A percentile compares a stretch with the other conserved stretches of the same genome.
These are phyloP conservation scores for Daldinia sp. DNA, from an alignment of 2,329 filamentous ascomycete genomes.

Conservation along the genomic window DNA sequence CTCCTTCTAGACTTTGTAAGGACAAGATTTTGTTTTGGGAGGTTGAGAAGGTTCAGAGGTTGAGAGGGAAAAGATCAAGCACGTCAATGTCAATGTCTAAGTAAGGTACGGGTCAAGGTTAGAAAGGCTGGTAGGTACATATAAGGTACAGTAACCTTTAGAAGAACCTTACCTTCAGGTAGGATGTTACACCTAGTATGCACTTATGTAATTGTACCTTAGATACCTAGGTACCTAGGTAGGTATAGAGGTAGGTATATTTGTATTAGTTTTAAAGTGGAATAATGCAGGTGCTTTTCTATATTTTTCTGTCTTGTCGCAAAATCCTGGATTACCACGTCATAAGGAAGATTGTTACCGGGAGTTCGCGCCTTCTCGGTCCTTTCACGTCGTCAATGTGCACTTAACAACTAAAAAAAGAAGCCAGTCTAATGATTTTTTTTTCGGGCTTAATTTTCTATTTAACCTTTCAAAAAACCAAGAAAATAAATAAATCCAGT, in stretches of 20 bases:
- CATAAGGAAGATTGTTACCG: conserved; percentile 35
- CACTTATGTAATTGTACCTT: background rate
- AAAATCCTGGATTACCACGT: conserved; percentile 37
- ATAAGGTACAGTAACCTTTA: too few relatives aligned
- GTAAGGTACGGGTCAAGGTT: background rate
- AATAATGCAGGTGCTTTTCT: conserved; percentile 2
- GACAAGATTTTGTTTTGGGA: conserved; percentile 25
- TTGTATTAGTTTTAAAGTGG: conserved; percentile 18
- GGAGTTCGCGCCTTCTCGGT: conserved; percentile 28
- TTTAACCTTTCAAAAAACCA: too few relatives aligned
- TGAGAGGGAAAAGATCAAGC: background rate
- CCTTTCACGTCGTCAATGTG: conserved; percentile 30
- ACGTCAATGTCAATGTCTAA: background rate
- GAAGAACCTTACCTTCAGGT: too few relatives aligned
- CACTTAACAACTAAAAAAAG: conserved; percentile 11
- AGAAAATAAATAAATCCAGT: too few relatives aligned
- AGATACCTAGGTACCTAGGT: background rate
- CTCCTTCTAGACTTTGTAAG: background rate
- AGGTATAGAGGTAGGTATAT: background rate
- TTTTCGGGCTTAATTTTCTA: too few relatives aligned
- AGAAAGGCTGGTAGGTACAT: background rate
- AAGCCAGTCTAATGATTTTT: too few relatives aligned
- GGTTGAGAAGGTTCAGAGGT: conserved; percentile 14
- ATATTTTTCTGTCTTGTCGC: conserved; percentile 31
- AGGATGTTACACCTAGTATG: background rate